phyloP scores from a whole-genome alignment of 1,284 basidiomycete species.

The Phaffia rhodozyma region DNA sequence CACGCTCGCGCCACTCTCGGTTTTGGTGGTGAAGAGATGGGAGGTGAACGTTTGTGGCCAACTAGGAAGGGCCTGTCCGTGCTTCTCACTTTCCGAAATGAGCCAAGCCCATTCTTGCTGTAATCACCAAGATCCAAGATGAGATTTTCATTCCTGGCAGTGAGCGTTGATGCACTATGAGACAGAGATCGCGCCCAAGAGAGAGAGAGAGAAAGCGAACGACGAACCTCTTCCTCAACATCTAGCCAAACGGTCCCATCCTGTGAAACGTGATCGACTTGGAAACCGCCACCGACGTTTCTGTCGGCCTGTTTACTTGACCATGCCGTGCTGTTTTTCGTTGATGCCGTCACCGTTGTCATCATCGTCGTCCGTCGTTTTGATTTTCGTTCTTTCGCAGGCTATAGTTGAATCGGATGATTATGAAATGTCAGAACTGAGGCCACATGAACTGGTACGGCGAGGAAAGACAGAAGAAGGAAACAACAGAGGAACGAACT shows the following conservation, averaged over 20 bases:
- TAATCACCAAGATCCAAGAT: not conserved
- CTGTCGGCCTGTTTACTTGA: slow-evolving; percentile 1
- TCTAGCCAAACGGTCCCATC: slow-evolving; percentile 30
- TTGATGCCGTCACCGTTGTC: not conserved
- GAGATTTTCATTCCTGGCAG: not conserved
- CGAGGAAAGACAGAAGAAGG: not conserved
- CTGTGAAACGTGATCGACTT: slow-evolving; percentile 21
- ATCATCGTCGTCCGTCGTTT: not conserved
- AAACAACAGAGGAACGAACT: slow-evolving; percentile 13
- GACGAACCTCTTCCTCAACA: slow-evolving; percentile 26
- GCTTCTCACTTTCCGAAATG: slow-evolving; percentile 8
- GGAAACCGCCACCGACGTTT: slow-evolving; percentile 21
- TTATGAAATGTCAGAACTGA: not conserved
- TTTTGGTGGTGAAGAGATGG: not conserved
- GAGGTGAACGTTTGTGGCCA: slow-evolving; percentile 15
- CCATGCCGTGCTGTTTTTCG: not conserved
- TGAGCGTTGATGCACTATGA: not conserved
- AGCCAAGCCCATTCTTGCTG: slow-evolving; percentile 18
- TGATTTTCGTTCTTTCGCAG: not conserved
- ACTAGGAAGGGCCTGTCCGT: slow-evolving; percentile 4
- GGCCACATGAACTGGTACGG: not conserved
- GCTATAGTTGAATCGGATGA: not conserved
- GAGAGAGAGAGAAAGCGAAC: too few relatives aligned
- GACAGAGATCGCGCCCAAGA: not conserved
- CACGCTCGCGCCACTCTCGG: too few relatives aligned